These are phyloP conservation scores for Acrasis kona DNA, from an alignment of 78 protist species.

Conservation along the genomic window DNA sequence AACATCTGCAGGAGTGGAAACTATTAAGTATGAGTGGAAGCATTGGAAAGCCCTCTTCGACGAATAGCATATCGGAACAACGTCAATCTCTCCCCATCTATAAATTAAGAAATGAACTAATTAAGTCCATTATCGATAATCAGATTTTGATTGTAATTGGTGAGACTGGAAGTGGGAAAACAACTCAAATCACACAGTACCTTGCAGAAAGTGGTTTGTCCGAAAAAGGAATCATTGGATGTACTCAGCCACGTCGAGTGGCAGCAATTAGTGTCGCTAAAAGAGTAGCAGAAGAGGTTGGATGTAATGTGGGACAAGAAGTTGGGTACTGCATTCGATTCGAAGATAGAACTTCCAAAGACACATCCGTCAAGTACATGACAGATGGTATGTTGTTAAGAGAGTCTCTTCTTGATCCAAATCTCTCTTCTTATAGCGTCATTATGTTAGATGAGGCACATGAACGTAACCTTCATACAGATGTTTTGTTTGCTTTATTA, in stretches of 20 bases:
- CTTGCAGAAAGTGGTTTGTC: not conserved
- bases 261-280: slow-evolving; percentile 74
- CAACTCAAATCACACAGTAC: slow-evolving; percentile 81
- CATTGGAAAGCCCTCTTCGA: too few species aligned
- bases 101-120: not conserved
- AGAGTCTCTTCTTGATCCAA: slow-evolving; percentile 66
- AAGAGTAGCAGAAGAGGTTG: slow-evolving; percentile 97
- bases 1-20: too few species aligned
- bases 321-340: slow-evolving; percentile 99
- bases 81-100: not conserved
- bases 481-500: slow-evolving; percentile 84
- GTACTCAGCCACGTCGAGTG: slow-evolving; percentile 98
- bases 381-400: slow-evolving; percentile 94
- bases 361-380: slow-evolving; percentile 88
- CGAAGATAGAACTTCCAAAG: slow-evolving; percentile 79
- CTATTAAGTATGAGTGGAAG: too few species aligned
- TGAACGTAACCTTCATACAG: slow-evolving; percentile 95
- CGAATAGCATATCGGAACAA: not conserved
- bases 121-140: slow-evolving; percentile 31
- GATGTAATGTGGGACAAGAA: slow-evolving; percentile 85
- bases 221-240: slow-evolving; percentile 35
- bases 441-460: slow-evolving; percentile 98
- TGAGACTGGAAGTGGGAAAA: slow-evolving; percentile 99
- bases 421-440: slow-evolving; percentile 63
- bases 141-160: slow-evolving; percentile 90